Evolutionary conservation across 1,284 basidiomycete species (phyloP).

Genomic region (Ganoderma sp.): DNA sequence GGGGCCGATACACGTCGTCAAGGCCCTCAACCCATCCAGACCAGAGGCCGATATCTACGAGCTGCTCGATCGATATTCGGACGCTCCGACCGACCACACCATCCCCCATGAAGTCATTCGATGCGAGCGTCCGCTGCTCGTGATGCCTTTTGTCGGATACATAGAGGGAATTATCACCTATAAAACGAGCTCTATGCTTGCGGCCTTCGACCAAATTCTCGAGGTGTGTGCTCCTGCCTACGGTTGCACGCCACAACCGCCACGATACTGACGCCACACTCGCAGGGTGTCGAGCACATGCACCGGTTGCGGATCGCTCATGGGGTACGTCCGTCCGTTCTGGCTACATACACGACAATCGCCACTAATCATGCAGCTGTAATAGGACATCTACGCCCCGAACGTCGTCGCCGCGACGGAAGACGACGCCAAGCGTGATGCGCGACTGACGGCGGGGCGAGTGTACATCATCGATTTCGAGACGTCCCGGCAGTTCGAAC

Average conservation of each 20-base stretch:
- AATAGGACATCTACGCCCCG: neutral
- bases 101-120: no score
- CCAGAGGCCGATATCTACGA: neutral
- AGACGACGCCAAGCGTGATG: neutral
- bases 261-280: neutral
- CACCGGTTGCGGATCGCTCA: neutral
- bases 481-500: neutral
- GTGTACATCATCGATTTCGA: slow-evolving; percentile 1
- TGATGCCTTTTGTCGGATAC: no score
- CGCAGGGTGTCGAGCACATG: neutral
- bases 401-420: neutral
- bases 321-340: neutral
- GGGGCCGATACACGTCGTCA: neutral
- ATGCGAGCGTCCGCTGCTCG: no score
- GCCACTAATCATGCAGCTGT: neutral
- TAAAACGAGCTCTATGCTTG: no score
- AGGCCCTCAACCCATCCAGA: neutral
- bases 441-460: neutral
- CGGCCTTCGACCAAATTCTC: no score
- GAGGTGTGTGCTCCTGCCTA: neutral
- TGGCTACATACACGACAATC: no score
- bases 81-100: neutral
- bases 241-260: no score
- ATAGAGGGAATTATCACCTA: no score
- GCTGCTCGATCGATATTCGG: neutral